Percentiles rank a stretch among this genome's conserved stretches.
These are phyloP conservation scores for Mitragyna speciosa DNA, from an alignment of 257 asterid genomes.

Conservation along the genomic window DNA sequence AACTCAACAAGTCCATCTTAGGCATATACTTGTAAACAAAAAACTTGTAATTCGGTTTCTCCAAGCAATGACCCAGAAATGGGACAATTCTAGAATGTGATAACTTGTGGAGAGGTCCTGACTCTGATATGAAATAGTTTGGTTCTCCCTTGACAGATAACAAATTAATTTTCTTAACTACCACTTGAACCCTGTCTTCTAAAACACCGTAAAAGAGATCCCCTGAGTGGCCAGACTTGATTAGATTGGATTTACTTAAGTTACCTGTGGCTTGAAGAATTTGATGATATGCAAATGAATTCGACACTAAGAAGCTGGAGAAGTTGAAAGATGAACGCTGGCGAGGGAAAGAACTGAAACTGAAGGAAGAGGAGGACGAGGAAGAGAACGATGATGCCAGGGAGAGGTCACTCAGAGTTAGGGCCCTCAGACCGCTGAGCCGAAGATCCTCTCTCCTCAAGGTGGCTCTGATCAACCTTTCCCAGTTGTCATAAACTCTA, in stretches of 20 bases:
- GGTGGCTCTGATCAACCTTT: constrained; percentile 13
- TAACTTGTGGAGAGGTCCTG: constrained; percentile 13
- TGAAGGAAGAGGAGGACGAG: constrained; percentile 8
- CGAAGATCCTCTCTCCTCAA: constrained; percentile 18
- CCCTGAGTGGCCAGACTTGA: no score
- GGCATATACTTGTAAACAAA: constrained; percentile 8
- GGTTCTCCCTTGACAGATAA: constrained; percentile 42
- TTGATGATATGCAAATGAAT: background rate
- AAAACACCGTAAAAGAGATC: constrained; percentile 8
- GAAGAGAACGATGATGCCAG: constrained; percentile 2
- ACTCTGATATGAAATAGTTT: constrained; percentile 35
- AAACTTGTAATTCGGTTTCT: background rate
- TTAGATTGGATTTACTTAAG: no score
- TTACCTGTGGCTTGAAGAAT: no score
- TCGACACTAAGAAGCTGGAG: constrained; percentile 26
- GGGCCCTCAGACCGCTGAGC: background rate
- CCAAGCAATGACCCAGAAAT: constrained; percentile 9
- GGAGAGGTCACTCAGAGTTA: constrained; percentile 17
- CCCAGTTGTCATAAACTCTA: constrained; percentile 20
- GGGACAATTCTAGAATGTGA: constrained; percentile 1
- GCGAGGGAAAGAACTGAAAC: background rate
- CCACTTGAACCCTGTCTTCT: constrained; percentile 45
- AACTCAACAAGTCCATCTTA: constrained; percentile 4
- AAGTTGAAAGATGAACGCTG: constrained; percentile 28
- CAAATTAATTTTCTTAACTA: constrained; percentile 59